These are phyloP conservation scores for Lactifluus subvellereus DNA, from an alignment of 768 basidiomycete genomes.

Conservation along the genomic window DNA sequence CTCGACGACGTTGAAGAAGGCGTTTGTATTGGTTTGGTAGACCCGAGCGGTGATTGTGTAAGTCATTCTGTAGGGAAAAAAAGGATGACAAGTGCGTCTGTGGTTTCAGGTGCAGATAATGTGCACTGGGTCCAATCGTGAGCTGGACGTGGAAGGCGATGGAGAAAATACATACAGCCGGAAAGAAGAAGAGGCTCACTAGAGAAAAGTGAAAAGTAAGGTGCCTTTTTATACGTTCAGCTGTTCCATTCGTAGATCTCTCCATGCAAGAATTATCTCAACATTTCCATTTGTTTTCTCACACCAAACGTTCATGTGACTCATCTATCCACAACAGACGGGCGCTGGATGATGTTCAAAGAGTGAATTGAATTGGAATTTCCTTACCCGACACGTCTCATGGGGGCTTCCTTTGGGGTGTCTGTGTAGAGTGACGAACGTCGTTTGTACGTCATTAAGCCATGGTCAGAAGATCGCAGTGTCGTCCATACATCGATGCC, in stretches of 20 bases:
- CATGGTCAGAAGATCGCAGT: too few relatives aligned
- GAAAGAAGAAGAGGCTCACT: background rate
- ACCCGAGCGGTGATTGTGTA: constrained; percentile 26
- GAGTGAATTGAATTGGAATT: too few relatives aligned
- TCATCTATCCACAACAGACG: too few relatives aligned
- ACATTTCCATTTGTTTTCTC: too few relatives aligned
- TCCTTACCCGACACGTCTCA: background rate
- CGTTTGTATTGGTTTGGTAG: constrained; percentile 23
- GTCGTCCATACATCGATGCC: too few relatives aligned
- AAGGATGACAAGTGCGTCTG: background rate
- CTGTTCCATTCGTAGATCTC: too few relatives aligned
- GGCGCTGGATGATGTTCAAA: too few relatives aligned
- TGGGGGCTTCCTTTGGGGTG: background rate
- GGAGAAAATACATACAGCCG: background rate
- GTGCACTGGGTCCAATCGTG: background rate
- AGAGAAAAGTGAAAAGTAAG: background rate
- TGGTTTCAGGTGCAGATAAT: background rate
- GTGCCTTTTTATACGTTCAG: background rate
- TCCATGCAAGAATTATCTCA: too few relatives aligned
- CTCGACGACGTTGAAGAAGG: constrained; percentile 33
- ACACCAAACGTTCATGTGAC: too few relatives aligned
- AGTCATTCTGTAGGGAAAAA: constrained; percentile 20
- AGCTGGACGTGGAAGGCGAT: background rate
- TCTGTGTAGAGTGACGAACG: background rate
- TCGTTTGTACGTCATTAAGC: too few relatives aligned